phyloP scores from a whole-genome alignment of 768 basidiomycete species.

The Cystobasidium onofrii region DNA sequence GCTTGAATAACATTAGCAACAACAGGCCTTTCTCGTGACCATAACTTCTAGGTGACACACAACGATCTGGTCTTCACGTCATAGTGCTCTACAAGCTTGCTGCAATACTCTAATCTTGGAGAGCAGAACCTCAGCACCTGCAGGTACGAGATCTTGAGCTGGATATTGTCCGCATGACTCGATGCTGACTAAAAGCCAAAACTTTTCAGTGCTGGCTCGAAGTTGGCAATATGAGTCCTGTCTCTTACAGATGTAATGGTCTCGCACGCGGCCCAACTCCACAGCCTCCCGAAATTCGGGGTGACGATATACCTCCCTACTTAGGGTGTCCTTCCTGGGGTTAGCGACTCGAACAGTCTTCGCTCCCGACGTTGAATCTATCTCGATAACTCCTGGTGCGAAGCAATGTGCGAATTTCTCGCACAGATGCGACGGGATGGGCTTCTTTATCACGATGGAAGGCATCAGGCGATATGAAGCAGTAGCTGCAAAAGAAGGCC shows the following conservation, averaged over 20 bases:
- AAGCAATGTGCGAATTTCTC: constrained; percentile 83
- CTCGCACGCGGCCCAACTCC: constrained; percentile 71
- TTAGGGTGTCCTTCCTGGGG: constrained; percentile 73
- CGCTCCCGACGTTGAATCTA: constrained; percentile 51
- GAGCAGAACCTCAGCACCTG: constrained; percentile 72
- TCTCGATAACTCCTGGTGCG: constrained; percentile 53
- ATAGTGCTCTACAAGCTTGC: not conserved
- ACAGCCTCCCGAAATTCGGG: constrained; percentile 79
- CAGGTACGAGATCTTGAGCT: constrained; percentile 71
- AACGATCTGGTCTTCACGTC: too few relatives aligned
- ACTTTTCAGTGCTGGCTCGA: not conserved
- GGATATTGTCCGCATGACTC: constrained; percentile 84
- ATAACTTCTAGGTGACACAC: too few relatives aligned
- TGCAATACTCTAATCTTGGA: constrained; percentile 54
- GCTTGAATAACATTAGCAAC: too few relatives aligned
- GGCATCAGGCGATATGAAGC: constrained; percentile 92
- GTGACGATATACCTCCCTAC: constrained; percentile 82
- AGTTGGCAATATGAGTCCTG: not conserved
- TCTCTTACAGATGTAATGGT: constrained; percentile 80
- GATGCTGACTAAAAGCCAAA: constrained; percentile 60
- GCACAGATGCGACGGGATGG: constrained; percentile 67
- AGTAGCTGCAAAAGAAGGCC: too few relatives aligned
- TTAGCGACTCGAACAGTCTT: constrained; percentile 55
- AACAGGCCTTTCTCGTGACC: too few relatives aligned
- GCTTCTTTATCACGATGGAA: constrained; percentile 61